phyloP scores from a whole-genome alignment of 768 basidiomycete species.

The Paxillus involutus region DNA sequence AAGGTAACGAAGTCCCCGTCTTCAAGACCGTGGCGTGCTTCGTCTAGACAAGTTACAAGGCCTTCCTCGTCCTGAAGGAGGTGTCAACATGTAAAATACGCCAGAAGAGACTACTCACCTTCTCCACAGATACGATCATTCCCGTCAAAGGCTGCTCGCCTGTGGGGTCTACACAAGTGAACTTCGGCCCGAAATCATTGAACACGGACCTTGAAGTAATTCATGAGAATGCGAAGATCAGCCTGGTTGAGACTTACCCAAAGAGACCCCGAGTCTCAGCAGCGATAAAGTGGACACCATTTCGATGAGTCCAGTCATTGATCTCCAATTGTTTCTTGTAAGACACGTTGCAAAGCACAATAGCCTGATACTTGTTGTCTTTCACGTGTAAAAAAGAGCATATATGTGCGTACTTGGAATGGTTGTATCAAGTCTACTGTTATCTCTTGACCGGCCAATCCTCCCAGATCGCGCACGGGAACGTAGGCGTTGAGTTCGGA shows the following conservation, averaged over 20 bases:
- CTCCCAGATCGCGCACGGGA: constrained; percentile 85
- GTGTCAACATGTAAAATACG: background rate
- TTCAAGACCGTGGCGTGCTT: constrained; percentile 96
- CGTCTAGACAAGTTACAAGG: constrained; percentile 95
- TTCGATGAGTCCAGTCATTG: constrained; percentile 90
- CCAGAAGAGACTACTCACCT: constrained; percentile 44
- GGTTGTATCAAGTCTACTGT: constrained; percentile 78
- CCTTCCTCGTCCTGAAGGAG: constrained; percentile 71
- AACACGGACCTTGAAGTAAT: constrained; percentile 70
- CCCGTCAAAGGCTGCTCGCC: constrained; percentile 92
- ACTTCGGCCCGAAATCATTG: constrained; percentile 95
- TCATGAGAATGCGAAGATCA: background rate
- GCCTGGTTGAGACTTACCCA: constrained; percentile 54
- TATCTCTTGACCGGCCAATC: constrained; percentile 73
- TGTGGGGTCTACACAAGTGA: constrained; percentile 96
- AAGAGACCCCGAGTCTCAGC: constrained; percentile 93
- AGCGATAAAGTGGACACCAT: constrained; percentile 88
- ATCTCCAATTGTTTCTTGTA: constrained; percentile 88
- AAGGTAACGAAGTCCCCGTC: constrained; percentile 99
- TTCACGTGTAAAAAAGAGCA: background rate
- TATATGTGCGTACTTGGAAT: constrained; percentile 69
- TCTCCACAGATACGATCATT: constrained; percentile 94
- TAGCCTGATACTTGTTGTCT: constrained; percentile 52
- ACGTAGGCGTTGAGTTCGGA: constrained; percentile 96
- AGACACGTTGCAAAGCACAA: constrained; percentile 82